Evolutionary conservation across 2,329 filamentous ascomycete genomes (phyloP).

Genomic region (Cercospora sojina): DNA sequence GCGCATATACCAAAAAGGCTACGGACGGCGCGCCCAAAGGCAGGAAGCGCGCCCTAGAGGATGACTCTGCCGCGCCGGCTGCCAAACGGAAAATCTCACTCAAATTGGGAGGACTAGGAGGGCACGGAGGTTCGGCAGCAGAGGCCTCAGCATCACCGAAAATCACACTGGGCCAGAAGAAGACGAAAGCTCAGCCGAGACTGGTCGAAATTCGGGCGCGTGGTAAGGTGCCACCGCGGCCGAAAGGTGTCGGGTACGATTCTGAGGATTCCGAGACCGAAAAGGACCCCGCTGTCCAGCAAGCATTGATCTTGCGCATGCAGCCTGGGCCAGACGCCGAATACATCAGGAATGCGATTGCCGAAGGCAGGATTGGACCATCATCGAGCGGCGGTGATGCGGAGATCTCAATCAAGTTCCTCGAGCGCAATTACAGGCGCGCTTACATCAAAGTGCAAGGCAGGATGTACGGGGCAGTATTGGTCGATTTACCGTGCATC

Average conservation of each 20-base stretch:
- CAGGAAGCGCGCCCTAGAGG: slow-evolving; percentile 39
- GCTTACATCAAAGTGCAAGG: slow-evolving; percentile 69
- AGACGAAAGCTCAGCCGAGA: slow-evolving; percentile 27
- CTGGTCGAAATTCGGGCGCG: slow-evolving; percentile 27
- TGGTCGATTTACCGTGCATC: slow-evolving; percentile 83
- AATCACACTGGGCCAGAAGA: slow-evolving; percentile 52
- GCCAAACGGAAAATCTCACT: slow-evolving; percentile 37
- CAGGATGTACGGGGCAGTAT: slow-evolving; percentile 69
- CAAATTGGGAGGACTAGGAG: slow-evolving; percentile 32
- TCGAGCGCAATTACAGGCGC: slow-evolving; percentile 71
- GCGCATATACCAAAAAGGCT: slow-evolving; percentile 45
- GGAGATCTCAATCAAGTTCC: slow-evolving; percentile 79
- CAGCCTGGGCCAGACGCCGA: slow-evolving; percentile 80
- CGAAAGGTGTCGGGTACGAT: slow-evolving; percentile 87
- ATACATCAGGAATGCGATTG: slow-evolving; percentile 72
- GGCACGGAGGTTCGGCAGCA: background rate
- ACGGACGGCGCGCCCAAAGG: slow-evolving; percentile 30
- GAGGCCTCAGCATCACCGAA: slow-evolving; percentile 36
- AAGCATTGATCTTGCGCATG: slow-evolving; percentile 88
- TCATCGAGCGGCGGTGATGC: slow-evolving; percentile 64
- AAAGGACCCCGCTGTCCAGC: slow-evolving; percentile 80
- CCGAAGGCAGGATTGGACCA: slow-evolving; percentile 67
- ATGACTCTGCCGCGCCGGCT: slow-evolving; percentile 35
- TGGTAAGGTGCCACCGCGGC: slow-evolving; percentile 38
- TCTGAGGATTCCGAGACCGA: slow-evolving; percentile 93